These are phyloP conservation scores for Pseudoscleropodium purum DNA, from an alignment of 225 moss, liverwort and hornwort genomes.

Conservation along the genomic window DNA sequence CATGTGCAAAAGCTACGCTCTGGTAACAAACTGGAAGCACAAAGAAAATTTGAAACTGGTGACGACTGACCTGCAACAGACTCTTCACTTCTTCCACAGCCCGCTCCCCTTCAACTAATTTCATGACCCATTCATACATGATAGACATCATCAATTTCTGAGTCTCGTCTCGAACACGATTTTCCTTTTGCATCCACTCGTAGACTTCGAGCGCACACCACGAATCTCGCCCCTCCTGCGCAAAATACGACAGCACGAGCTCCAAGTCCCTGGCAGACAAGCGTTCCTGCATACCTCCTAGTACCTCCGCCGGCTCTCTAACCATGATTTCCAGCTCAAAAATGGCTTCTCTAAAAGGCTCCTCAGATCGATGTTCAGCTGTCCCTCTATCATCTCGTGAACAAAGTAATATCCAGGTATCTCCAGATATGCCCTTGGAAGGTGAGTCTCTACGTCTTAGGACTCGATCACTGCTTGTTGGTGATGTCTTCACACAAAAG, in stretches of 20 bases:
- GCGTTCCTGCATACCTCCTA: constrained; percentile 77
- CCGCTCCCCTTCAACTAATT: constrained; percentile 72
- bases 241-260: constrained; percentile 84
- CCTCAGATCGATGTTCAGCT: constrained; percentile 41
- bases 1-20: background rate
- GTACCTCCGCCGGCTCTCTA: constrained; percentile 83
- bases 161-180: constrained; percentile 82
- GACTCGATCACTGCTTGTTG: background rate
- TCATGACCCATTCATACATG: constrained; percentile 96
- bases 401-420: constrained; percentile 3
- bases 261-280: constrained; percentile 85
- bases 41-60: background rate
- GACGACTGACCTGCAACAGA: constrained; percentile 53
- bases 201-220: constrained; percentile 98
- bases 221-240: constrained; percentile 90
- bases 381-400: constrained; percentile 35
- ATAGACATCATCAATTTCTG: constrained; percentile 95
- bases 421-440: background rate
- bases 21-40: background rate
- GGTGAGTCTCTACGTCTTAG: background rate
- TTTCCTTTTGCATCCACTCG: constrained; percentile 96
- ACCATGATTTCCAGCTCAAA: constrained; percentile 95
- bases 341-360: constrained; percentile 78
- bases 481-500: background rate
- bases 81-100: constrained; percentile 94